phyloP scores from a whole-genome alignment of 768 basidiomycete species.

The Naganishia randhawae region DNA sequence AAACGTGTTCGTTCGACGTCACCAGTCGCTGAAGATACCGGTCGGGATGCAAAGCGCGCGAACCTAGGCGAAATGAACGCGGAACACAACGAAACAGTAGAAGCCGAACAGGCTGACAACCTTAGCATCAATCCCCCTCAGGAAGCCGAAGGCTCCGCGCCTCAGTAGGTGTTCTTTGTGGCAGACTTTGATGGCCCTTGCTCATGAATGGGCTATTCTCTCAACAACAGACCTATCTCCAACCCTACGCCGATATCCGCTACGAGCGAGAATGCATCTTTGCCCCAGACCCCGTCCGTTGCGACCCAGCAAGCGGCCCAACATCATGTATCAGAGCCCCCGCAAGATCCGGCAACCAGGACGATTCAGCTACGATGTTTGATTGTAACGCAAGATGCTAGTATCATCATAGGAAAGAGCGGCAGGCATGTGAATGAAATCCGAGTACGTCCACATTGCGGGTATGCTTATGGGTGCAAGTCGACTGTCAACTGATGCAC shows the following conservation, averaged over 20 bases:
- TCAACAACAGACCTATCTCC: constrained; percentile 4
- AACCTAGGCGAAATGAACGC: constrained; percentile 5
- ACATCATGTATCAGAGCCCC: constrained; percentile 34
- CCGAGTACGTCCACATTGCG: constrained; percentile 58
- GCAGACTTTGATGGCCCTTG: background rate
- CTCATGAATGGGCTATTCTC: background rate
- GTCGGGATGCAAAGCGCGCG: constrained; percentile 20
- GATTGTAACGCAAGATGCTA: constrained; percentile 98
- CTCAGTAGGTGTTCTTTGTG: background rate
- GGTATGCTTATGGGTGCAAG: background rate
- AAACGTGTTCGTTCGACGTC: constrained; percentile 28
- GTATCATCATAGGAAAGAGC: constrained; percentile 95
- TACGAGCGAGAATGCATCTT: constrained; percentile 16
- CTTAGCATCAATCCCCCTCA: background rate
- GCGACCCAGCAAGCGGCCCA: constrained; percentile 30
- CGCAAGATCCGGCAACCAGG: constrained; percentile 56
- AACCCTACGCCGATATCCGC: constrained; percentile 19
- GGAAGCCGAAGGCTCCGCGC: background rate
- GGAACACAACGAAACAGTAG: background rate
- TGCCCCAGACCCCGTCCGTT: constrained; percentile 21
- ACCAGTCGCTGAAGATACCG: constrained; percentile 8
- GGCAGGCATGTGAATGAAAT: constrained; percentile 98
- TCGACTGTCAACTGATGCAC: background rate
- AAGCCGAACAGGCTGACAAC: background rate
- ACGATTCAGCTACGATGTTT: constrained; percentile 92